Evolutionary conservation across 2,329 filamentous ascomycete species (phyloP), one percentile per base, ranked within the genome.

Genomic region (Gaeumannomyces sp.): DNA sequence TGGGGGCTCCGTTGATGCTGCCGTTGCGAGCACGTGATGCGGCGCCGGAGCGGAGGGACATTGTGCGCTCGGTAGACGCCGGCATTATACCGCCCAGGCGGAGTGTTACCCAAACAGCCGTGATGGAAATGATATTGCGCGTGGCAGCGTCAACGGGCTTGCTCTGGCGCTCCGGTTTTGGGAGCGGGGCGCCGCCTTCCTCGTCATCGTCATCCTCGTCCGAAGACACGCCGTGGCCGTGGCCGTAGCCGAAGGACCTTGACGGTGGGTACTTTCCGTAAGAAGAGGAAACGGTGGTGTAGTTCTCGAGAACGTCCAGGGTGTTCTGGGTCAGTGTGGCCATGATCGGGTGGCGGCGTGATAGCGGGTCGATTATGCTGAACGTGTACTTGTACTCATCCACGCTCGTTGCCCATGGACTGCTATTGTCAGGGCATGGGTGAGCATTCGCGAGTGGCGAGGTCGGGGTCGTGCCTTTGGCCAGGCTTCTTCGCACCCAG

Each of bases 331-430:
- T 88, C 59, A 94, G 79, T 2, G 83, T 85, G 0, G 89, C 91
- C 76, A 93, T 83, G 71, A 93, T 85, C 5, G 91, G 90, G 72
- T 94, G 91, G 16, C 88, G 85, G 45, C 89, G 81, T 11, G 84
- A 85, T 60, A 83, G 83, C 0, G 89, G 85, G 69, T 90, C 85
- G 70, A 94, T 87, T 67, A 92, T 85, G 76, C 89, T 92, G 73
- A 94, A 94, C 11, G 86, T 91, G 78, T 88, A 93, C 72, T 85
- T 87, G 65, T 76, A 78, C 60, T 85, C 83, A 1, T 71, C 67
- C 22, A 68, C 28, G 65, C 31, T 70, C 19, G 45, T 53, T 14
- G 45, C 45, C 45, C 45, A 53, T 22, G 45, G 76, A 79, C 67
- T 69, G 79, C 67, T 69, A 11, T 70, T 71, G 16, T 35, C 59